Evolutionary conservation across 208 protist genomes (phyloP), one percentile per base, ranked within the genome.

Genomic region (Trypanosoma conorhini): DNA sequence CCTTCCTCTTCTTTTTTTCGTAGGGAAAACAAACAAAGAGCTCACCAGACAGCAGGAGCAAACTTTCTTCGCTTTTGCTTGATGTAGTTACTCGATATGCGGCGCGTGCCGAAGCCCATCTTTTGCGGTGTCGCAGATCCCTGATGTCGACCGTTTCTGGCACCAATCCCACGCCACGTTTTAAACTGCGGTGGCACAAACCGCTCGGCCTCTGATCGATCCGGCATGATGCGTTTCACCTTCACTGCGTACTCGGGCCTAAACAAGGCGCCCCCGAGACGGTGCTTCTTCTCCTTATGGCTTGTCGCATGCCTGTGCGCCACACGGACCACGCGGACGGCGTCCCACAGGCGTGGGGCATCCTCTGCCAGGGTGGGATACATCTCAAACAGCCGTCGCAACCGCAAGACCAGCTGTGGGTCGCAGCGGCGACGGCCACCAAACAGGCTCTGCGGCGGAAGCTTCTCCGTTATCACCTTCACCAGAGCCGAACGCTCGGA

Each of bases 51-150:
- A 22, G 67, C 22, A 28, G 72, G 77, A 19, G 67, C 52, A 62
- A 77, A 83, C 58, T 86, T 85, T 28, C 77, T 82, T 10, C 81
- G 78, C 46, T 86, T 88, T 12, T 84, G 74, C 28, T 87, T 81
- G n/a, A 94, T 65, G 71, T 96, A 96, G 69, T 91, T 75, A 54
- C 78, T 90, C 4, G 85, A 87, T 67, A 96, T 93, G 21, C 85
- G 76, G 0, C 81, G 82, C 17, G 77, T 91, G 48, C 91, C 91
- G 71, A 96, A 96, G 3, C 62, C 74, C 55, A 85, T 68, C 50
- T 69, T 76, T 40, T 68, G 62, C 13, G 77, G 79, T 9, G 67
- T 78, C 35, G 28, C 50, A 7, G 40, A n/a, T 26, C 76, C 79
- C 8, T 66, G 83, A 50, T 88, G 81, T 24, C 76, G 76, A 8